These are phyloP conservation scores for Aspergillus conjunctus DNA, from an alignment of 495 filamentous ascomycete genomes.

Conservation along the genomic window DNA sequence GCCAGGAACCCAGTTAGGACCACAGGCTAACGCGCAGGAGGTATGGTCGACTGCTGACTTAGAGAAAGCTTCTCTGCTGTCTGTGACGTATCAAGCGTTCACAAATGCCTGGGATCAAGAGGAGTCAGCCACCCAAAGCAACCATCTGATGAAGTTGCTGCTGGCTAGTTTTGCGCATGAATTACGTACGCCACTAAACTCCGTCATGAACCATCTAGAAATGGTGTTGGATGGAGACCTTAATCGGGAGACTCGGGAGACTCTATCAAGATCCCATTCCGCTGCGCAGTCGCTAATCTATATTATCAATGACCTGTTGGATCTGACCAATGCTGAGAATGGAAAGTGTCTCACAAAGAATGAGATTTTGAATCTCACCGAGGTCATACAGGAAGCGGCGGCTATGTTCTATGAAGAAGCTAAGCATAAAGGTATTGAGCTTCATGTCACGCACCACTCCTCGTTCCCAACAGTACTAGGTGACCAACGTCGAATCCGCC, in stretches of 20 bases:
- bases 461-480: conserved; percentile 79
- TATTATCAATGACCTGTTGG: conserved; percentile 91
- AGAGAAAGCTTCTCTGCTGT: background rate
- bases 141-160: background rate
- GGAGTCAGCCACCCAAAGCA: background rate
- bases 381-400: conserved; percentile 71
- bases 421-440: conserved; percentile 68
- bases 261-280: conserved; percentile 55
- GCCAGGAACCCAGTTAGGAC: background rate
- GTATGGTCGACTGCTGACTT: background rate
- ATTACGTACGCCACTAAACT: background rate
- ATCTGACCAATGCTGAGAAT: conserved; percentile 85
- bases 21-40: background rate
- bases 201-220: background rate
- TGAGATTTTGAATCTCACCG: conserved; percentile 72
- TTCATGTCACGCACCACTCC: conserved; percentile 67
- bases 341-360: conserved; percentile 78
- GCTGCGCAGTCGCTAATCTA: conserved; percentile 92
- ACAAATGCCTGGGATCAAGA: background rate
- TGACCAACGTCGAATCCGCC: conserved; percentile 80
- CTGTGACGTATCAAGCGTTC: background rate
- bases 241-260: background rate
- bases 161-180: background rate
- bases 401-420: conserved; percentile 74
- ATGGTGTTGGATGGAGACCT: background rate